Base-by-base conservation (phyloP, 2,329 filamentous ascomycete genomes). In the Colletotrichum tamarilloi region DNA sequence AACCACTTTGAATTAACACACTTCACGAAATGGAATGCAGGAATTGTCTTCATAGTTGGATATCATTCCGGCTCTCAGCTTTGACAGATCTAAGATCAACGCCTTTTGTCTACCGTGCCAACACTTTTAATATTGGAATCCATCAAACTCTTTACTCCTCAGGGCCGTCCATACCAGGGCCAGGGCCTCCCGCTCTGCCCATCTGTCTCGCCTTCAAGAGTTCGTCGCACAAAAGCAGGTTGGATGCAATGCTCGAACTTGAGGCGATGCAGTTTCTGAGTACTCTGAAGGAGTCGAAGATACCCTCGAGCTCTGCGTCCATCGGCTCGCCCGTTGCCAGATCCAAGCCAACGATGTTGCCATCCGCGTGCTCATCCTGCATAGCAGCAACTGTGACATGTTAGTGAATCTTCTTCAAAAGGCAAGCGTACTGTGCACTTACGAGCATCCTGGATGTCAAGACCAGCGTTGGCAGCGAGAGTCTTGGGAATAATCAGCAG, bases 131-230 rank as follows among this genome's bases (percentile, higher is more conserved):
- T 85, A 86, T 82, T 77, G 75, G 75, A 77, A 77, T 72, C 62
- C 46, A 59, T 74, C 73, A 59, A 67, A 62, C 35, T 70, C 59
- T 62, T 81, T 85, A 85, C 81, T 88, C 84, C 78, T 88, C 86
- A 55, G 87, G 87, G 19, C 88, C 90, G 77, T 92, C 91, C 88
- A 91, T 92, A 73, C 90, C 90, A 4, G 90, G 89, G 7, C 91
- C 91, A 2, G 91, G 91, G 26, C 89, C 90, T 52, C 85, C 88
- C 83, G 87, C 84, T 80, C 91, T 87, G 62, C 89, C 93, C 97
- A 99, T 99, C 87, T 99, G 96, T 82, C 97, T 90, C 74, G 97
- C 97, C 89, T 99, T 99, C 79, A 99, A 88, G 87, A 99, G 89
- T 88, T 99, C 97, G 80, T 99, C 97, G 80, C 97, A 99, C 62